Evolutionary conservation across 2,329 filamentous ascomycete species (phyloP).

Genomic region (Penicillium sp.): DNA sequence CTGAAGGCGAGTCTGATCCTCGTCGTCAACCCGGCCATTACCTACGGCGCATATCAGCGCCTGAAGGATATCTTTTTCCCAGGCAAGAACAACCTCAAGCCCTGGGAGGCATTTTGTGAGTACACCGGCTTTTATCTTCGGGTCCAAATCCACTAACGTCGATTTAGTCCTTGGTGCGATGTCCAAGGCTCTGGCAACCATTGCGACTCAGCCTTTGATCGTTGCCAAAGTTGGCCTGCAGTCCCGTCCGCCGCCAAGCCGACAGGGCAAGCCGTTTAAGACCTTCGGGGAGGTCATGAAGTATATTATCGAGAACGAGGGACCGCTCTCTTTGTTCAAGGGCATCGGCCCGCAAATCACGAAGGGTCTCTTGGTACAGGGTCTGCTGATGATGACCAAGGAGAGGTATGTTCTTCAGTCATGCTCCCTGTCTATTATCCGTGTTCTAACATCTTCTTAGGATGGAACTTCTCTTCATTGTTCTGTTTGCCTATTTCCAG

Average conservation of each 20-base stretch:
- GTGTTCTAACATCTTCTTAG: constrained; percentile 43
- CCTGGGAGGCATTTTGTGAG: constrained; percentile 89
- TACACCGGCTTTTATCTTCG: constrained; percentile 23
- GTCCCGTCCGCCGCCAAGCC: constrained; percentile 79
- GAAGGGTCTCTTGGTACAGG: constrained; percentile 91
- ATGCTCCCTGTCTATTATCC: not conserved
- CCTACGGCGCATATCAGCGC: constrained; percentile 93
- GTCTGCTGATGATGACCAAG: constrained; percentile 98
- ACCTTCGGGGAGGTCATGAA: constrained; percentile 91
- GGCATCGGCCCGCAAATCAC: constrained; percentile 91
- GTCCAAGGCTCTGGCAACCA: constrained; percentile 88
- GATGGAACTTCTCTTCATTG: constrained; percentile 82
- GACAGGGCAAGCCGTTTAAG: constrained; percentile 88
- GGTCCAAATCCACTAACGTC: constrained; percentile 12
- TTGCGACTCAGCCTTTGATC: constrained; percentile 90
- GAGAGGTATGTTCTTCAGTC: constrained; percentile 62
- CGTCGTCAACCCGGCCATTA: constrained; percentile 95
- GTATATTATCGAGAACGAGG: constrained; percentile 89
- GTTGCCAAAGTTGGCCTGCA: constrained; percentile 97
- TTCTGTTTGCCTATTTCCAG: constrained; percentile 79
- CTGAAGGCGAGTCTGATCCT: constrained; percentile 93
- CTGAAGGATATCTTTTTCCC: constrained; percentile 76
- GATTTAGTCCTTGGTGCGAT: constrained; percentile 77
- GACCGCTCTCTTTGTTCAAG: constrained; percentile 83
- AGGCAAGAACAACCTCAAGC: constrained; percentile 69